These are phyloP conservation scores for Acrocalymma vagum DNA, from an alignment of 2,329 filamentous ascomycete genomes.

Conservation along the genomic window DNA sequence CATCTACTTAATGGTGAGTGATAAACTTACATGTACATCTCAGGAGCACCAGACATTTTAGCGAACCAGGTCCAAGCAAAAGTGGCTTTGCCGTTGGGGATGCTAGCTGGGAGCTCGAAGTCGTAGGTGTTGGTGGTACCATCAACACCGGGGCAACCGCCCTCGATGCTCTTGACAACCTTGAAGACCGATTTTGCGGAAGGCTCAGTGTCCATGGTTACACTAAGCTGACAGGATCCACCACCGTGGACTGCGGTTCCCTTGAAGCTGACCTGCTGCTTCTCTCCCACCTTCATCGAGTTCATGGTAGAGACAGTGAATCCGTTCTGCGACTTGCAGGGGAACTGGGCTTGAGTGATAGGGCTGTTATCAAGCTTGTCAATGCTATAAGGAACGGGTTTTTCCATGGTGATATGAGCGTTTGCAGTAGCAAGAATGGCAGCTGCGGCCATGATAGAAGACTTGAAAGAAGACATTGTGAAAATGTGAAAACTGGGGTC, in stretches of 20 bases:
- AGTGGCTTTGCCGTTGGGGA: constrained; percentile 79
- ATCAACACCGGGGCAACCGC: constrained; percentile 77
- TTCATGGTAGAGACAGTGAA: constrained; percentile 44
- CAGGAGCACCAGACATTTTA: constrained; percentile 77
- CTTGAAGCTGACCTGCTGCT: constrained; percentile 69
- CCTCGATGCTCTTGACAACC: constrained; percentile 88
- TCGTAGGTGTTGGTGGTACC: constrained; percentile 70
- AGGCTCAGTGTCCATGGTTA: constrained; percentile 71
- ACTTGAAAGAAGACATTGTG: constrained; percentile 63
- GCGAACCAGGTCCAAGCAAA: constrained; percentile 97
- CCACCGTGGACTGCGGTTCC: constrained; percentile 86
- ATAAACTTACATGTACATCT: constrained; percentile 73
- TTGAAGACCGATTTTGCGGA: constrained; percentile 72
- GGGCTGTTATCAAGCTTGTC: constrained; percentile 69
- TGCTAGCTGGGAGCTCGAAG: constrained; percentile 74
- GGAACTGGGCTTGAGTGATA: constrained; percentile 71
- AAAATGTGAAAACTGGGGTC: constrained; percentile 20
- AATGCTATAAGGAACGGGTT: constrained; percentile 69
- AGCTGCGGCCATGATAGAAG: constrained; percentile 57
- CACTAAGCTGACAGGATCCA: constrained; percentile 85
- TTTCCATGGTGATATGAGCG: constrained; percentile 79
- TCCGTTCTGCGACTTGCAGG: constrained; percentile 64
- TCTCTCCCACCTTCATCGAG: constrained; percentile 69
- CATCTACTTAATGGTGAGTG: not conserved
- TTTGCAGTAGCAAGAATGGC: constrained; percentile 64